phyloP scores from a whole-genome alignment of 331 rosid genomes.

The Saraca asoca region DNA sequence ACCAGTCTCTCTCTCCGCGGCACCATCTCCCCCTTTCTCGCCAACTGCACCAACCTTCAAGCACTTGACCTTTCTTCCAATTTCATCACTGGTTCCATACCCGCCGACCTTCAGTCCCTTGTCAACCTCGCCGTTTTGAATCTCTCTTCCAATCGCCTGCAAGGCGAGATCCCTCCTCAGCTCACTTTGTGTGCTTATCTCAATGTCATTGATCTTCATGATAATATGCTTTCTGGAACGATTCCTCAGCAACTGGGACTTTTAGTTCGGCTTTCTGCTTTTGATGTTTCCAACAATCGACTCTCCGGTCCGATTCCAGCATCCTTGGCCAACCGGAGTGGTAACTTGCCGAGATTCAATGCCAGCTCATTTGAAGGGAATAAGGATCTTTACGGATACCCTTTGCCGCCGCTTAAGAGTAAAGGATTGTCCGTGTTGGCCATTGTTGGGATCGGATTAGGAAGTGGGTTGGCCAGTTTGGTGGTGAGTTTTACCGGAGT shows the following conservation, averaged over 20 bases:
- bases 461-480: constrained; percentile 86
- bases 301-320: constrained; percentile 84
- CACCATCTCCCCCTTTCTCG: constrained; percentile 67
- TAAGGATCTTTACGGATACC: constrained; percentile 92
- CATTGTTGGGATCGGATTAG: constrained; percentile 92
- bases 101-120: constrained; percentile 69
- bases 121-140: constrained; percentile 90
- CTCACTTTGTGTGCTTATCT: constrained; percentile 90
- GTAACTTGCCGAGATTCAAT: constrained; percentile 70
- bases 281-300: constrained; percentile 80
- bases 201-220: constrained; percentile 86
- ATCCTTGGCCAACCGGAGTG: constrained; percentile 62
- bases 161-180: constrained; percentile 76
- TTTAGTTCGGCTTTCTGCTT: constrained; percentile 69
- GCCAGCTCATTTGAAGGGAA: constrained; percentile 72
- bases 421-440: constrained; percentile 76
- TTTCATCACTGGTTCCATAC: constrained; percentile 69
- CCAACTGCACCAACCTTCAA: constrained; percentile 93
- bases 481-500: constrained; percentile 91
- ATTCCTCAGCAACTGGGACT: constrained; percentile 91
- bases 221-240: constrained; percentile 64
- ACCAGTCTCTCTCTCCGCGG: constrained; percentile 66
- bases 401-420: constrained; percentile 62
- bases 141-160: constrained; percentile 67
- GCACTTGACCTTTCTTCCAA: constrained; percentile 92